Evolutionary conservation across 2,329 filamentous ascomycete genomes (phyloP).

Genomic region (Teratosphaeria viscida): DNA sequence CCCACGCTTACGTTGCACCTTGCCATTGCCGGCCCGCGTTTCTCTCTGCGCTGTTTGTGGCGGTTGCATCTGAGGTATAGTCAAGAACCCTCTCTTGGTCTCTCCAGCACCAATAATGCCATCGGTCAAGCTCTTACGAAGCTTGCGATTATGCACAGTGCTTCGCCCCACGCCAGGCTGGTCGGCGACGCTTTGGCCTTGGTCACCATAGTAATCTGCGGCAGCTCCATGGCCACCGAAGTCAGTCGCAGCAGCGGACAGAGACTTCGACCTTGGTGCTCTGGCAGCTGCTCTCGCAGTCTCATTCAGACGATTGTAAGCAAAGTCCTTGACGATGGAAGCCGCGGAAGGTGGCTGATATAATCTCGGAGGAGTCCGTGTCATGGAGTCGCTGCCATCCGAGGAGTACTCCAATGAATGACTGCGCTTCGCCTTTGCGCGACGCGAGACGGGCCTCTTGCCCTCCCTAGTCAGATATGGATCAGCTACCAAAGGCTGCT

Average conservation of each 20-base stretch:
- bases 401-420: neutral
- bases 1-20: neutral
- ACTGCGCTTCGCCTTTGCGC: constrained; percentile 1
- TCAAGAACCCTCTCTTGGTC: neutral
- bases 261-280: neutral
- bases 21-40: neutral
- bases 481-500: constrained; percentile 8
- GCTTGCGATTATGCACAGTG: constrained; percentile 1
- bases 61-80: neutral
- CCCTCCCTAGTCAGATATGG: constrained; percentile 4
- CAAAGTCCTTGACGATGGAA: constrained; percentile 24
- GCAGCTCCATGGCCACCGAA: constrained; percentile 39
- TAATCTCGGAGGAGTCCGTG: constrained; percentile 18
- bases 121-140: neutral
- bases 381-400: constrained; percentile 11
- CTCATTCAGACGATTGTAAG: constrained; percentile 10
- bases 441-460: constrained; percentile 1
- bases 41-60: neutral
- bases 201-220: constrained; percentile 50
- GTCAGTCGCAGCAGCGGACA: neutral
- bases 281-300: neutral
- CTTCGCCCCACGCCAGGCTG: constrained; percentile 48
- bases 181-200: constrained; percentile 46
- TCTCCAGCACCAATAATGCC: neutral
- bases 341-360: constrained; percentile 20